Percentiles rank a stretch among this genome's conserved stretches.
Evolutionary conservation across 179 eudicot genomes (phyloP).

Genomic region (Silene noctiflora): DNA sequence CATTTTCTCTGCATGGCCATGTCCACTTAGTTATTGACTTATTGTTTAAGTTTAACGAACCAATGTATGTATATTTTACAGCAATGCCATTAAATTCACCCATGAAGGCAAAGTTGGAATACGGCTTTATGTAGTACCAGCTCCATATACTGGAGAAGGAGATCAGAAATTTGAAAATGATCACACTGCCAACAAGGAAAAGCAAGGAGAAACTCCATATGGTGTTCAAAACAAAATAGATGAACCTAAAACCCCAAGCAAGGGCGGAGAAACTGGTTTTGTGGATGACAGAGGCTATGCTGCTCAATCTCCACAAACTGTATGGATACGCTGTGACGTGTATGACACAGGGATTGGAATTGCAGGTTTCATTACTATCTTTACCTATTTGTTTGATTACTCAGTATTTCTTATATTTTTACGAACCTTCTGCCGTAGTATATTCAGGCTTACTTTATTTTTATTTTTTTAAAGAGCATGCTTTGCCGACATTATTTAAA

Average conservation of each 20-base stretch:
- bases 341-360: conserved; percentile 96
- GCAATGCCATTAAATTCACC: conserved; percentile 96
- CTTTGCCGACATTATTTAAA: conserved; percentile 78
- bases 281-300: conserved; percentile 29
- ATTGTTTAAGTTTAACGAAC: no score
- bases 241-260: conserved; percentile 36
- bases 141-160: conserved; percentile 37
- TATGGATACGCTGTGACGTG: conserved; percentile 93
- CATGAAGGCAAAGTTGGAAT: conserved; percentile 96
- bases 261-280: conserved; percentile 31
- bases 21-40: neutral
- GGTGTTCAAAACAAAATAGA: conserved; percentile 23
- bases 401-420: neutral
- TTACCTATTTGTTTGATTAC: neutral
- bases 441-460: neutral
- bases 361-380: conserved; percentile 50
- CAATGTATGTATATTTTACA: conserved; percentile 30
- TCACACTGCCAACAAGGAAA: conserved; percentile 23
- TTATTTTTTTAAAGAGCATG: conserved; percentile 51
- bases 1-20: neutral
- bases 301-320: conserved; percentile 38
- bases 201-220: conserved; percentile 31
- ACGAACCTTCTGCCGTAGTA: neutral
- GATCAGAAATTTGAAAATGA: conserved; percentile 28
- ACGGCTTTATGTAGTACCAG: conserved; percentile 56